Evolutionary conservation across 257 asterid genomes (phyloP).

Genomic region (Paulownia fortunei): DNA sequence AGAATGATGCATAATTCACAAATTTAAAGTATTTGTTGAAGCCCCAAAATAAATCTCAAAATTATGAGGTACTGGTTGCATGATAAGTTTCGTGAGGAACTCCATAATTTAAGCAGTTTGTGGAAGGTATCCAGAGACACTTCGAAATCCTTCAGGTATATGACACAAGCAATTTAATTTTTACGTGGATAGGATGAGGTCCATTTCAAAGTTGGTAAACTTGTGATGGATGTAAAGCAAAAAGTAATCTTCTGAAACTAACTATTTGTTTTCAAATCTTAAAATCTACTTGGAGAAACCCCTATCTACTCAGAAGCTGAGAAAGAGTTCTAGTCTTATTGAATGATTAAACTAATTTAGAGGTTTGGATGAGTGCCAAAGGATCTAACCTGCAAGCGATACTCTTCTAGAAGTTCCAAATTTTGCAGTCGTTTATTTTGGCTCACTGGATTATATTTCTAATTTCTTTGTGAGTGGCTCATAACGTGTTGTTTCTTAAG

Average conservation of each 20-base stretch:
- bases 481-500: neutral
- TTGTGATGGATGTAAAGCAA: neutral
- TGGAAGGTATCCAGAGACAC: neutral
- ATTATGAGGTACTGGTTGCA: neutral
- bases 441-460: neutral
- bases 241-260: neutral
- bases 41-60: conserved; percentile 3
- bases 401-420: neutral
- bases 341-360: neutral
- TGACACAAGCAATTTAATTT: neutral
- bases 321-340: neutral
- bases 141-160: neutral
- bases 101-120: neutral
- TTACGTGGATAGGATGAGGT: neutral
- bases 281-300: conserved; percentile 11
- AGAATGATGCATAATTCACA: conserved; percentile 19
- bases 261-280: neutral
- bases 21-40: conserved; percentile 5
- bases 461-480: neutral
- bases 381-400: neutral
- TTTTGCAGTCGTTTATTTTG: neutral
- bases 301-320: conserved; percentile 3
- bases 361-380: conserved; percentile 14
- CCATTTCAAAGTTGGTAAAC: neutral
- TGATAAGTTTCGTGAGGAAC: neutral